Evolutionary conservation across 2,329 filamentous ascomycete genomes (phyloP).

Genomic region (Claviceps africana): DNA sequence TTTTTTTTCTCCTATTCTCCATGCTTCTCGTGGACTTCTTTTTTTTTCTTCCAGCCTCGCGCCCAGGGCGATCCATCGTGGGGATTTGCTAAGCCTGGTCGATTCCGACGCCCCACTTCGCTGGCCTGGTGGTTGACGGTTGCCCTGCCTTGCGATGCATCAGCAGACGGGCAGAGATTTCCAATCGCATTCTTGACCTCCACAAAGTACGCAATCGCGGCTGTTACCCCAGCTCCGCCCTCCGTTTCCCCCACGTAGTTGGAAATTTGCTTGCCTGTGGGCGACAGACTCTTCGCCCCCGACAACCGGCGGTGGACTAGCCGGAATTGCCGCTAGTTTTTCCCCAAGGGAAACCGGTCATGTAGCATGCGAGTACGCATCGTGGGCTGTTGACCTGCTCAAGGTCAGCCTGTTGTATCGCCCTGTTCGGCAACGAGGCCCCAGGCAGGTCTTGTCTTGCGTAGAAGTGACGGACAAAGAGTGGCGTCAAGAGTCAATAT

Average conservation of each 20-base stretch:
- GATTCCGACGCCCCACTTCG: conserved; percentile 2
- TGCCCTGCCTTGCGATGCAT: conserved; percentile 7
- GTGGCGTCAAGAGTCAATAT: not conserved
- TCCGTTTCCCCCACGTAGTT: not conserved
- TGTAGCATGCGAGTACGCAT: not conserved
- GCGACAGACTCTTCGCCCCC: not conserved
- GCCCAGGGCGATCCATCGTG: conserved; percentile 1
- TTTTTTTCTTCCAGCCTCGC: conserved; percentile 1
- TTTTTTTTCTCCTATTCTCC: conserved; percentile 9
- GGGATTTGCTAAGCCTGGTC: conserved; percentile 6
- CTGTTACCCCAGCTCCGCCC: not conserved
- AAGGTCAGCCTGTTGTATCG: not conserved
- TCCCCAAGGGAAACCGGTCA: not conserved
- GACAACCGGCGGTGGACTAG: not conserved
- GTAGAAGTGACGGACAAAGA: not conserved
- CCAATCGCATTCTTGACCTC: conserved; percentile 1
- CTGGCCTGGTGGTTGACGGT: conserved; percentile 3
- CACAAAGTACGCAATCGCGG: not conserved
- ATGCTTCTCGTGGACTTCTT: conserved; percentile 6
- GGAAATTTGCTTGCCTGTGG: not conserved
- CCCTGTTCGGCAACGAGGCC: conserved; percentile 3
- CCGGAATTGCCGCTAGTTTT: not conserved
- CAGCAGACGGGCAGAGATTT: conserved; percentile 12
- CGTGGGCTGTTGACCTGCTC: not conserved
- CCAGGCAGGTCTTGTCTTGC: not conserved